Conservation (phyloP, 495 filamentous ascomycete species). For the Margaritispora aquatica region DNA sequence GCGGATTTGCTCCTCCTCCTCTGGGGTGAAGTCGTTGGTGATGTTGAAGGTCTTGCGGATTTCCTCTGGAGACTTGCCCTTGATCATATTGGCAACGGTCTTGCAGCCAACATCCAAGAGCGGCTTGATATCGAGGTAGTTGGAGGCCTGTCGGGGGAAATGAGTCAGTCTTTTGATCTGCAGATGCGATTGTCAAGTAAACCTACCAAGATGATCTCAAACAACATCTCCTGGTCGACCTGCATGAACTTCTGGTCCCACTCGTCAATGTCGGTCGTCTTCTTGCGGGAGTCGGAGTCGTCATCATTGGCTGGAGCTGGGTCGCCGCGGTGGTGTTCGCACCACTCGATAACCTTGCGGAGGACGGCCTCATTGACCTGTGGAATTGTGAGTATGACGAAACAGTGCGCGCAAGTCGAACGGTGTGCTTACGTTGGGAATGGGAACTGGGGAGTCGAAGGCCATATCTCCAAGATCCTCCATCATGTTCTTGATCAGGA, state of each 20-base stretch:
- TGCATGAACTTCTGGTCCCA: constrained; percentile 99
- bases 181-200: neutral
- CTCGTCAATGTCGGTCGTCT: constrained; percentile 97
- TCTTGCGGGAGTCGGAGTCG: constrained; percentile 90
- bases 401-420: neutral
- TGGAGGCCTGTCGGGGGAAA: constrained; percentile 49
- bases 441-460: constrained; percentile 65
- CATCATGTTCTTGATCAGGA: constrained; percentile 96
- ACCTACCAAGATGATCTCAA: constrained; percentile 95
- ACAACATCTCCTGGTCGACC: constrained; percentile 99
- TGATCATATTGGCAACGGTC: constrained; percentile 84
- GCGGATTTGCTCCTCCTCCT: constrained; percentile 78
- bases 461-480: constrained; percentile 76
- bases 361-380: constrained; percentile 92
- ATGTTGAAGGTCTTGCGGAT: constrained; percentile 83
- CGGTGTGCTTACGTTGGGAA: constrained; percentile 69
- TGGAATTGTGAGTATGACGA: neutral
- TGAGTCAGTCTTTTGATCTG: neutral
- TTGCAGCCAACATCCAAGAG: constrained; percentile 79
- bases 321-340: constrained; percentile 86
- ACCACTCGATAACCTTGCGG: constrained; percentile 97
- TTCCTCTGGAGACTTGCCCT: constrained; percentile 77
- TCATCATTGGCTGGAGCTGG: constrained; percentile 71
- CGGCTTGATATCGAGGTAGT: constrained; percentile 78
- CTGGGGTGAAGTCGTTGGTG: constrained; percentile 75